Evolutionary conservation across 2,329 filamentous ascomycete genomes (phyloP).

Genomic region (Fusarium oxysporum): DNA sequence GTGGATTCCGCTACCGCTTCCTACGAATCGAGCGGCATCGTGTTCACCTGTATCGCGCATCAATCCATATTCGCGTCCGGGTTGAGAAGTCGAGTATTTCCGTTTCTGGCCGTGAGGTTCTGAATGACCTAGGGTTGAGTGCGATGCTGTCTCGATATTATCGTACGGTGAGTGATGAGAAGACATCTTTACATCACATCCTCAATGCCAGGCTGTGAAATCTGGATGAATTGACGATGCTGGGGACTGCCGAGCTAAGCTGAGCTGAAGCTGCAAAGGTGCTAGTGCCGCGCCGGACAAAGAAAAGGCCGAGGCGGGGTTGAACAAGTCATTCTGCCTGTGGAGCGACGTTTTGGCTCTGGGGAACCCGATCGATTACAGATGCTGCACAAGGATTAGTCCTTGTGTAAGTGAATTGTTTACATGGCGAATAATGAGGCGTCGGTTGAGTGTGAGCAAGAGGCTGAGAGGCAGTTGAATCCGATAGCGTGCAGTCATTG

Average conservation of each 20-base stretch:
- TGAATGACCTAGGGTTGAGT: conserved; percentile 37
- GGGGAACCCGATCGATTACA: not conserved
- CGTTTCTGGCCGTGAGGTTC: conserved; percentile 44
- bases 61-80: conserved; percentile 52
- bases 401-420: conserved; percentile 3
- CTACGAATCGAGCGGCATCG: conserved; percentile 65
- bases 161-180: conserved; percentile 46
- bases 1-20: conserved; percentile 69
- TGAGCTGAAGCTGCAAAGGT: not conserved
- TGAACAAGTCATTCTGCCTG: not conserved
- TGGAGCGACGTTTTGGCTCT: not conserved
- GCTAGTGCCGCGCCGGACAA: conserved; percentile 40
- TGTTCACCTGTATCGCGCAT: conserved; percentile 63
- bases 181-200: conserved; percentile 37
- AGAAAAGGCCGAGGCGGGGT: conserved; percentile 46
- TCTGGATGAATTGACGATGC: not conserved
- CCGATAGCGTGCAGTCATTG: conserved; percentile 51
- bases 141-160: conserved; percentile 45
- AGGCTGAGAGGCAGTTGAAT: conserved; percentile 37
- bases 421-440: conserved; percentile 33
- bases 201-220: not conserved
- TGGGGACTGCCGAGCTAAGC: not conserved
- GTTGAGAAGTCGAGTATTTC: conserved; percentile 45
- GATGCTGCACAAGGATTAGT: not conserved
- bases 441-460: not conserved